Evolutionary conservation across 352 stramenopile genomes (phyloP), one percentile per base, ranked within the genome.

Genomic region (Phytophthora kernoviae): DNA sequence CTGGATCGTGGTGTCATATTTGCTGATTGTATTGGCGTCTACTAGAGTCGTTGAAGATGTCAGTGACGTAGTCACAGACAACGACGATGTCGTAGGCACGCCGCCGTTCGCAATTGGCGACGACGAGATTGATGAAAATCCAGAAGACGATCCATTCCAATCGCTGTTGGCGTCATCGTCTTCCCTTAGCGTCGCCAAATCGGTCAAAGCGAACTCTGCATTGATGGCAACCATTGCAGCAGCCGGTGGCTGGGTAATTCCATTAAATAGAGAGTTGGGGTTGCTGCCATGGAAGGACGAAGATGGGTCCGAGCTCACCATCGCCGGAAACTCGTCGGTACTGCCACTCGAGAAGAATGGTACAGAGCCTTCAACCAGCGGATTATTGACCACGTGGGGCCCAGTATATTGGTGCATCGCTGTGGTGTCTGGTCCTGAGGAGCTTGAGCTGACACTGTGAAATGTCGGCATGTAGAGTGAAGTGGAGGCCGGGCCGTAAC

Each of bases 81-180:
- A 52, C 9, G 50, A 45, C 14, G 40, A 42, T 20, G 24, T 42
- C n/a, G 43, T 27, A 11, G 49, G 21, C 9, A 33, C 21, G 4
- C 14, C 55, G 2, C 53, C 62, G n/a, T n/a, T n/a, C 0, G 43
- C 34, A 9, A 59, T 53, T 1, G 65, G 61, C 8, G 65, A 74
- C 36, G 60, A 66, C 20, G 44, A 58, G 14, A 58, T 54, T 4
- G 44, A 60, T 20, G 65, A 70, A 43, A 65, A 65, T 0, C 46
- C 55, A 17, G 66, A 75, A 1, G 61, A 75, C 21, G 66, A 75
- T 5, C 61, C 49, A 34, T 62, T 62, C 54, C 60, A 70, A n/a
- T 65, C 62, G 18, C 46, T 63, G 17, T 33, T 47, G 14, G 53
- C 43, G 7, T 68, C 50, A 14, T 51, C 44, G 17, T 58, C 51